Conservation (phyloP, 208 protist species). For the Acanthamoeba royreba region DNA sequence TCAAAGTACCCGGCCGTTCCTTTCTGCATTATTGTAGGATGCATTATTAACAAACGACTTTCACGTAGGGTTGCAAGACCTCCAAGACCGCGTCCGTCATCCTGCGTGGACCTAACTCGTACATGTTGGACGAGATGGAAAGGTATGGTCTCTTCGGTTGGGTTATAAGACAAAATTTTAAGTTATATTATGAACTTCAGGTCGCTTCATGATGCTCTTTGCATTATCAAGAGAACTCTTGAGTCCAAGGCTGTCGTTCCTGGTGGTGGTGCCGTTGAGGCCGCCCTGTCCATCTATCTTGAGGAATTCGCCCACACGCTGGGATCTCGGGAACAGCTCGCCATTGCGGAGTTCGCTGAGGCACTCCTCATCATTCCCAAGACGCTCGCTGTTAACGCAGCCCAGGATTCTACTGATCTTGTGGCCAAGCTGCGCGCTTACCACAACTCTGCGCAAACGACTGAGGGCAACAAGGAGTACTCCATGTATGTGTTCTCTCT, state of each 20-base stretch:
- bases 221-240: conserved; percentile 97
- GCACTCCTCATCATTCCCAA: conserved; percentile 98
- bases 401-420: conserved; percentile 97
- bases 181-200: not conserved
- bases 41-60: not conserved
- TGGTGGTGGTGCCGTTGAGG: conserved; percentile 98
- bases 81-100: conserved; percentile 94
- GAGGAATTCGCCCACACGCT: conserved; percentile 96
- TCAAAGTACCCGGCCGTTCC: conserved; percentile 61
- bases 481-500: conserved; percentile 29
- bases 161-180: not conserved
- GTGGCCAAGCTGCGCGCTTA: conserved; percentile 95
- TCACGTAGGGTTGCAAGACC: conserved; percentile 63
- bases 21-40: not conserved
- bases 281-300: conserved; percentile 97
- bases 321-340: conserved; percentile 96
- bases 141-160: conserved; percentile 55
- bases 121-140: conserved; percentile 97
- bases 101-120: conserved; percentile 96
- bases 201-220: conserved; percentile 98
- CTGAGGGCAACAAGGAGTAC: conserved; percentile 75
- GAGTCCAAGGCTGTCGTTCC: conserved; percentile 96
- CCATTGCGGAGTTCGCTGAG: conserved; percentile 97
- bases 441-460: conserved; percentile 91
- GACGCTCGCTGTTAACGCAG: conserved; percentile 97